These are phyloP conservation scores for Dendrostoma leiphaemia DNA, from an alignment of 2,329 filamentous ascomycete genomes.

Conservation along the genomic window DNA sequence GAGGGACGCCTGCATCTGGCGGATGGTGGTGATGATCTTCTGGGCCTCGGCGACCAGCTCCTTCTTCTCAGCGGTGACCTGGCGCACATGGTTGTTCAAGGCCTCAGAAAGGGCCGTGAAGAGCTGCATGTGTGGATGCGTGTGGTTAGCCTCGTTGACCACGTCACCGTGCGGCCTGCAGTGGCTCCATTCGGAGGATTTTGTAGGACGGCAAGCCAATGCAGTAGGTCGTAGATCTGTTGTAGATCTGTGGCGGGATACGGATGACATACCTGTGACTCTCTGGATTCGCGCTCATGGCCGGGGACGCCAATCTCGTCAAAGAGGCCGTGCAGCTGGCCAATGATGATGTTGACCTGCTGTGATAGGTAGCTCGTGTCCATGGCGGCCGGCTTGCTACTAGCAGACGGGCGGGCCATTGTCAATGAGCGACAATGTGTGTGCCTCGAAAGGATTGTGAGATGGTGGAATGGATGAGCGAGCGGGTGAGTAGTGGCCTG, in stretches of 20 bases:
- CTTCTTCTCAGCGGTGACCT: conserved; percentile 85
- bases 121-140: conserved; percentile 53
- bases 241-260: neutral
- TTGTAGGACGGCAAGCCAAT: neutral
- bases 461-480: neutral
- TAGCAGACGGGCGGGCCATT: conserved; percentile 4
- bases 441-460: neutral
- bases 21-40: conserved; percentile 78
- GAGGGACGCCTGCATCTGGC: conserved; percentile 89
- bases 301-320: conserved; percentile 95
- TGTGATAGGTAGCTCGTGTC: conserved; percentile 91
- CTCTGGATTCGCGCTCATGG: conserved; percentile 87
- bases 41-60: conserved; percentile 87
- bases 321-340: conserved; percentile 89
- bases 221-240: neutral
- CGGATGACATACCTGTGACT: conserved; percentile 83
- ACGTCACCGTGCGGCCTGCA: conserved; percentile 17
- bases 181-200: conserved; percentile 7
- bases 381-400: conserved; percentile 47
- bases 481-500: neutral
- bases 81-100: conserved; percentile 82
- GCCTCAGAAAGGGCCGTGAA: conserved; percentile 91
- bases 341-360: conserved; percentile 92
- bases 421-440: neutral
- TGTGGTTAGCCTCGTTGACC: conserved; percentile 12